A percentile compares a stretch with the other conserved stretches of the same genome.
Evolutionary conservation across 164 flowering plant genomes (phyloP).

Genomic region (Chimonanthus praecox): DNA sequence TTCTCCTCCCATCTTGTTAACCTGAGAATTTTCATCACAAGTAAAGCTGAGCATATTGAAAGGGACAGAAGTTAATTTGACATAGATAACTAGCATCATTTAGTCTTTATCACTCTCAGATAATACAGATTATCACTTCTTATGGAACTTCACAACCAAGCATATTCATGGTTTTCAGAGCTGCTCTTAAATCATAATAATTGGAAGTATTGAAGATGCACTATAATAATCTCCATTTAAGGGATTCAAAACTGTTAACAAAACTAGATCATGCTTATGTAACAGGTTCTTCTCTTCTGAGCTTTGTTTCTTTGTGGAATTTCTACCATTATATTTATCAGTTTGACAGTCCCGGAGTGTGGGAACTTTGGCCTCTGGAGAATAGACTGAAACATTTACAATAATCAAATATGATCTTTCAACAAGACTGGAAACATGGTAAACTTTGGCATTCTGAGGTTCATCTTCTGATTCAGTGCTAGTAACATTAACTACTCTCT

Average conservation of each 20-base stretch:
- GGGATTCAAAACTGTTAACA: no score
- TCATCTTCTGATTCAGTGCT: neutral
- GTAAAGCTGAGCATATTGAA: neutral
- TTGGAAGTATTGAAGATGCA: neutral
- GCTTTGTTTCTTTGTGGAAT: neutral
- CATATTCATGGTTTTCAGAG: no score
- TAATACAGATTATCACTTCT: no score
- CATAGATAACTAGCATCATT: no score
- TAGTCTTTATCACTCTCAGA: no score
- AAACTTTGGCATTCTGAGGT: neutral
- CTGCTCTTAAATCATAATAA: no score
- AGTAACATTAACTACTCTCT: neutral
- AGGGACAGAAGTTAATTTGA: neutral
- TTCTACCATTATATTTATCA: no score
- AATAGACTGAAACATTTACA: neutral
- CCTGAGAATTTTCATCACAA: conserved; percentile 33
- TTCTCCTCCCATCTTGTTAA: conserved; percentile 93
- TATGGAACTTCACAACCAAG: no score
- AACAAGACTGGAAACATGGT: neutral
- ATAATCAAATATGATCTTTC: neutral
- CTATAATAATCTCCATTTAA: neutral
- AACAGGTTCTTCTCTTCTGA: neutral
- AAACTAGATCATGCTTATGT: neutral
- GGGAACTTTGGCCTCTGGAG: no score
- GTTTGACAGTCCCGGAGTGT: no score